phyloP scores from a whole-genome alignment of 441 rosid species.

The Adansonia madagascariensis region DNA sequence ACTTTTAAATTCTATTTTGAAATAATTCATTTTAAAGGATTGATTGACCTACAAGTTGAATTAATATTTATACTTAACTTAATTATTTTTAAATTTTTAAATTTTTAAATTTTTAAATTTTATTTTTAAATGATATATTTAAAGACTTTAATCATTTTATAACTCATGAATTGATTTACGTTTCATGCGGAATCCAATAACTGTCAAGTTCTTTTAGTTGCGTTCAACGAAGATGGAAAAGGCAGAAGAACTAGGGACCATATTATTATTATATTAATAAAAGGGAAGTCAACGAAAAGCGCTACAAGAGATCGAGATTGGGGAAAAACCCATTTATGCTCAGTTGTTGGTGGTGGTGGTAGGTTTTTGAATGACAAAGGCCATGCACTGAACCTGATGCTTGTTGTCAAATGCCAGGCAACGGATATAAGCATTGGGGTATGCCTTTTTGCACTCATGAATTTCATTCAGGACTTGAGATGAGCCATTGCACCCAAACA shows the following conservation, averaged over 20 bases:
- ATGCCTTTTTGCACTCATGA: constrained; percentile 49
- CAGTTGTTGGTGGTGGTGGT: neutral
- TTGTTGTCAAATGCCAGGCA: constrained; percentile 59
- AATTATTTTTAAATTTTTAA: no score
- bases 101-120: no score
- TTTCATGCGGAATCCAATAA: no score
- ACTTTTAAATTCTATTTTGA: no score
- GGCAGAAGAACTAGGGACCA: neutral
- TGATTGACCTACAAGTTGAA: no score
- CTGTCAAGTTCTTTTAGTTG: no score
- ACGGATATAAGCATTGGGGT: constrained; percentile 60
- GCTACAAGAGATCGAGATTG: neutral
- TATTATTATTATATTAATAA: neutral
- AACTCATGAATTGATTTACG: no score
- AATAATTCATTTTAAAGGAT: no score
- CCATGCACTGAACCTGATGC: constrained; percentile 59
- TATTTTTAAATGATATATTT: no score
- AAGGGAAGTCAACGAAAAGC: neutral
- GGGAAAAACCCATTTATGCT: neutral
- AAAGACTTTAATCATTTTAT: no score
- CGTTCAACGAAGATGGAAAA: neutral
- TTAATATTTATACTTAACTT: no score
- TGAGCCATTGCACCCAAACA: constrained; percentile 69
- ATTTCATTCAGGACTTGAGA: constrained; percentile 60
- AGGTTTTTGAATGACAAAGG: constrained; percentile 60